Conservation (phyloP, 2,329 filamentous ascomycete genomes). For the Apiospora koreana region DNA sequence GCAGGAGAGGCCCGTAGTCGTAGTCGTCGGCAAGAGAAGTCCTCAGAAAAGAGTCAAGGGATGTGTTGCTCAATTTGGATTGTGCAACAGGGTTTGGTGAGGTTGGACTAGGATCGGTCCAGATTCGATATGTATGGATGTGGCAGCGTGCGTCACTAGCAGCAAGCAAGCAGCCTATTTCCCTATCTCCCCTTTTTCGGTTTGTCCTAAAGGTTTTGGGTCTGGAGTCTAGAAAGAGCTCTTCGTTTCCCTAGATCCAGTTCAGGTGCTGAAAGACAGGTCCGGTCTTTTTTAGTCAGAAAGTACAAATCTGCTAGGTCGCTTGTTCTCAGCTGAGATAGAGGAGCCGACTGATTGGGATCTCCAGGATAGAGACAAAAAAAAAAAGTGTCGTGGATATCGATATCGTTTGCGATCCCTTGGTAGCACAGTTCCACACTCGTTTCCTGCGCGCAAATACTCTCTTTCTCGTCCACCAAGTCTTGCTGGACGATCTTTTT, state of each 20-base stretch:
- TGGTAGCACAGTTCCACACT: neutral
- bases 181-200: slow-evolving; percentile 1
- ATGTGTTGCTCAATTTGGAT: slow-evolving; percentile 1
- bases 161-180: slow-evolving; percentile 12
- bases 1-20: neutral
- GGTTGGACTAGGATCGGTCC: slow-evolving; percentile 8
- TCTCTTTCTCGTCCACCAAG: neutral
- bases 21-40: neutral
- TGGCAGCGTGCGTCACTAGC: slow-evolving; percentile 10
- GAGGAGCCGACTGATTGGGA: neutral
- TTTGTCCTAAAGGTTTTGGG: neutral
- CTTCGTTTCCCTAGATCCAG: neutral
- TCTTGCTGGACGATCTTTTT: neutral
- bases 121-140: slow-evolving; percentile 7
- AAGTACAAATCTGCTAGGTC: neutral
- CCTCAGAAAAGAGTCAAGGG: neutral
- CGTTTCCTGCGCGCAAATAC: neutral
- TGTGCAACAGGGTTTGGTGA: slow-evolving; percentile 4
- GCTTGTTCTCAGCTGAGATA: neutral
- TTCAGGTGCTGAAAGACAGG: neutral
- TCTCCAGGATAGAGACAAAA: neutral
- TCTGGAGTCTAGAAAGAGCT: slow-evolving; percentile 1
- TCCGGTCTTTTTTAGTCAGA: slow-evolving; percentile 1
- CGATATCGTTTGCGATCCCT: neutral
- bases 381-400: neutral